Evolutionary conservation across 1,284 basidiomycete genomes (phyloP).

Genomic region (Leccinum subrobustum): DNA sequence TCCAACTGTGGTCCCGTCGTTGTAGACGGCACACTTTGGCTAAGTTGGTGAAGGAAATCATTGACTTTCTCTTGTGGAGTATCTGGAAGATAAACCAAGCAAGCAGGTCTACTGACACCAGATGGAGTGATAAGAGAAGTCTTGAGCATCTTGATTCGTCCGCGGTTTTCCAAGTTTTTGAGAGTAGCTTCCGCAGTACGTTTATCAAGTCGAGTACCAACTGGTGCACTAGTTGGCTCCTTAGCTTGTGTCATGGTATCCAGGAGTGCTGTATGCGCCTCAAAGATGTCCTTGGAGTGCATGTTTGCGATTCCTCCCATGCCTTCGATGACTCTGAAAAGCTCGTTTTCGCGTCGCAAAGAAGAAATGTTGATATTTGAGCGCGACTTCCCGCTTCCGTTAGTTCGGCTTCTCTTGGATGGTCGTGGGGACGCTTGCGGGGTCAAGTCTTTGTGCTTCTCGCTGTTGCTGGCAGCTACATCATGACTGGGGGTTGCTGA

Average conservation of each 20-base stretch:
- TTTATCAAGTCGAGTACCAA: slow-evolving; percentile 70
- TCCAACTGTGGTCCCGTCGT: slow-evolving; percentile 38
- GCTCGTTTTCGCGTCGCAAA: slow-evolving; percentile 74
- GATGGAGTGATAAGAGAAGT: slow-evolving; percentile 55
- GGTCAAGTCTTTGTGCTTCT: slow-evolving; percentile 19
- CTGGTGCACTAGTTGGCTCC: slow-evolving; percentile 64
- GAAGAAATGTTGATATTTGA: slow-evolving; percentile 65
- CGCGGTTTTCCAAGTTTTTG: slow-evolving; percentile 56
- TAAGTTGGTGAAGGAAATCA: slow-evolving; percentile 51
- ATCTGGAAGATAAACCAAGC: slow-evolving; percentile 60
- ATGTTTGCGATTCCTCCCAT: slow-evolving; percentile 64
- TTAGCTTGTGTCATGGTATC: slow-evolving; percentile 53
- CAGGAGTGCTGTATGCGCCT: slow-evolving; percentile 59
- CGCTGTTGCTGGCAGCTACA: slow-evolving; percentile 1
- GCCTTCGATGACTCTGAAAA: slow-evolving; percentile 59
- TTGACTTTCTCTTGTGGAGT: slow-evolving; percentile 50
- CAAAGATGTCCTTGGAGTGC: slow-evolving; percentile 65
- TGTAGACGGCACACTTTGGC: slow-evolving; percentile 37
- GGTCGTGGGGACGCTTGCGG: slow-evolving; percentile 12
- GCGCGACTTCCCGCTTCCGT: slow-evolving; percentile 25
- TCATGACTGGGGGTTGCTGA: neutral
- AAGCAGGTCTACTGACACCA: slow-evolving; percentile 52
- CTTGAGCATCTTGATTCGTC: slow-evolving; percentile 63
- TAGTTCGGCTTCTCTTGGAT: slow-evolving; percentile 25
- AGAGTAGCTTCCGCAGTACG: slow-evolving; percentile 63